phyloP scores from a whole-genome alignment of 768 basidiomycete genomes.

The Termitomyces sp. region DNA sequence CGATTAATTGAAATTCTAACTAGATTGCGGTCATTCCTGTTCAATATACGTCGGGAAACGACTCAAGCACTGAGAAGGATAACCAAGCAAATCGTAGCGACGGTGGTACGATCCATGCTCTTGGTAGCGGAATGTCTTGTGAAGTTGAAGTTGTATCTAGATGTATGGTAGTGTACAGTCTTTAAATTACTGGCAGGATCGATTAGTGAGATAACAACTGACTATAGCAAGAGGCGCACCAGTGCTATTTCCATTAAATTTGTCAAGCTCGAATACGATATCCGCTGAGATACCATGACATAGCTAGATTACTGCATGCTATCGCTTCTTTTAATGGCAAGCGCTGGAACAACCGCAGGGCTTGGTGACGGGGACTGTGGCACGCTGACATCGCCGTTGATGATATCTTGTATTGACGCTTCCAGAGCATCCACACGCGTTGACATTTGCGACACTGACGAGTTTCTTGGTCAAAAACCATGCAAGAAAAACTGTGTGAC shows the following conservation, averaged over 20 bases:
- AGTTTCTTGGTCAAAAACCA: conserved; percentile 1
- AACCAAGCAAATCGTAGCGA: no score
- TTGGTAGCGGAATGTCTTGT: neutral
- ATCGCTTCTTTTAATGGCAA: conserved; percentile 37
- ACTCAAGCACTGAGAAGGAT: no score
- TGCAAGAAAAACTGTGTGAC: conserved; percentile 15
- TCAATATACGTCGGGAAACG: no score
- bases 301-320: conserved; percentile 20
- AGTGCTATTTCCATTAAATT: neutral
- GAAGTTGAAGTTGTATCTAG: neutral
- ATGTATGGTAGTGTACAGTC: neutral
- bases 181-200: neutral
- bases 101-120: no score
- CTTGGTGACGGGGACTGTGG: conserved; percentile 58
- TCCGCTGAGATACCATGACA: neutral
- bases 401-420: conserved; percentile 87
- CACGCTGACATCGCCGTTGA: conserved; percentile 65
- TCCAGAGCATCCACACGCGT: conserved; percentile 86
- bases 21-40: no score
- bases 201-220: neutral
- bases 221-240: neutral
- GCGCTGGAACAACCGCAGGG: conserved; percentile 28
- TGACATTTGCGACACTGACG: conserved; percentile 88
- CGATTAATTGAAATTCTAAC: neutral
- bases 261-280: neutral